Evolutionary conservation across 495 filamentous ascomycete species (phyloP).

Genomic region (Daldinia bambusicola): DNA sequence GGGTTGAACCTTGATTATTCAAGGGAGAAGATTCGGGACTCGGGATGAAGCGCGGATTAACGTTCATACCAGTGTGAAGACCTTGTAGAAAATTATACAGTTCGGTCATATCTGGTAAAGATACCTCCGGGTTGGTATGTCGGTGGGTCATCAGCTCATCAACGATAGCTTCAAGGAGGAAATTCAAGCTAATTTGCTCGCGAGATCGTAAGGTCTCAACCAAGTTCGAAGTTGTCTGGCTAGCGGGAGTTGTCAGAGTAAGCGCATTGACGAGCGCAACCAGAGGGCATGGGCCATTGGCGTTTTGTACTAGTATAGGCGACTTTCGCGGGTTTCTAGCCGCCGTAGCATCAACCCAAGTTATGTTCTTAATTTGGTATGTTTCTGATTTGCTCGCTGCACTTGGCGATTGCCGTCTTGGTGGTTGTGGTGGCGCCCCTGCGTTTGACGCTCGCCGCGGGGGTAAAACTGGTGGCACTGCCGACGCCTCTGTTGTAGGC

Average conservation of each 20-base stretch:
- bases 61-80: constrained; percentile 97
- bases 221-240: constrained; percentile 70
- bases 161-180: constrained; percentile 87
- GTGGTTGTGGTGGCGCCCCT: constrained; percentile 47
- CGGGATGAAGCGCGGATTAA: constrained; percentile 87
- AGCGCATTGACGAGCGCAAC: constrained; percentile 95
- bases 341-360: constrained; percentile 55
- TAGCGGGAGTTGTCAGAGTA: constrained; percentile 76
- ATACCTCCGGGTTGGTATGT: constrained; percentile 53
- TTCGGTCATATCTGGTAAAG: constrained; percentile 84
- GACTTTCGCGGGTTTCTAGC: constrained; percentile 59
- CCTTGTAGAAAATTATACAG: constrained; percentile 87
- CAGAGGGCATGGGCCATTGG: constrained; percentile 92
- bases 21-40: constrained; percentile 52
- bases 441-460: constrained; percentile 49
- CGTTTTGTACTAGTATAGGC: constrained; percentile 89
- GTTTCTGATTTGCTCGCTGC: constrained; percentile 55
- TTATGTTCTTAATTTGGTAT: constrained; percentile 61
- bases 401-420: constrained; percentile 46
- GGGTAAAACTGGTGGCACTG: constrained; percentile 51
- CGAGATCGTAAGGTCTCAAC: constrained; percentile 77
- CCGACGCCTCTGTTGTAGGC: background rate
- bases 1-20: constrained; percentile 56
- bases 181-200: constrained; percentile 86
- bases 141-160: constrained; percentile 84